A percentile compares a stretch with the other conserved stretches of the same genome.
Evolutionary conservation across 176 grass and related monocot species (phyloP).

Genomic region (Guadua angustifolia): DNA sequence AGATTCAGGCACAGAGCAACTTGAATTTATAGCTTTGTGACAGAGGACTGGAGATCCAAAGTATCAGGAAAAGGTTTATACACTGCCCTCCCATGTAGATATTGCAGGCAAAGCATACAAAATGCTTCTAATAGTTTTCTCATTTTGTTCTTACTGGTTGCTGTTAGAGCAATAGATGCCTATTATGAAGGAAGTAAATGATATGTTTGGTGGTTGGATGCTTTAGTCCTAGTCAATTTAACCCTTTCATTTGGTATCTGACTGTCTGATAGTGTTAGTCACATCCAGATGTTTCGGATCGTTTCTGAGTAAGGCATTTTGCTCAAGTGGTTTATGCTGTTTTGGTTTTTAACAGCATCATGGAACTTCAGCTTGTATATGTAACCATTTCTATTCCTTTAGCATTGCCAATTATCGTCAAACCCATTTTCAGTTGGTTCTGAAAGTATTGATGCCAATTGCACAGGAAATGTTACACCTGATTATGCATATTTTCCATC

Average conservation of each 20-base stretch:
- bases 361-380: not conserved
- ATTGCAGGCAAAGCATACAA: conserved; percentile 5
- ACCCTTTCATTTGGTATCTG: not conserved
- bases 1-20: conserved; percentile 95
- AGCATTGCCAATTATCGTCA: not conserved
- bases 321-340: not conserved
- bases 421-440: not conserved
- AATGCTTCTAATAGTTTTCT: conserved; percentile 14
- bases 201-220: not conserved
- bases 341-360: not conserved
- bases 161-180: not conserved
- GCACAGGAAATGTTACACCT: not conserved
- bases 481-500: not conserved
- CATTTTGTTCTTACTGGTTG: not conserved
- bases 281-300: not conserved
- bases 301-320: not conserved
- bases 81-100: not conserved
- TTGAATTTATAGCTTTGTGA: conserved; percentile 96
- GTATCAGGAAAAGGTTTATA: conserved; percentile 82
- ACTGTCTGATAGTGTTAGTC: not conserved
- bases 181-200: not conserved
- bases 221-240: not conserved
- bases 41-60: conserved; percentile 88
- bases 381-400: not conserved
- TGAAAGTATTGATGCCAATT: not conserved